These are phyloP conservation scores for Cyamopsis tetragonoloba DNA, from an alignment of 306 rosid species.

Conservation along the genomic window DNA sequence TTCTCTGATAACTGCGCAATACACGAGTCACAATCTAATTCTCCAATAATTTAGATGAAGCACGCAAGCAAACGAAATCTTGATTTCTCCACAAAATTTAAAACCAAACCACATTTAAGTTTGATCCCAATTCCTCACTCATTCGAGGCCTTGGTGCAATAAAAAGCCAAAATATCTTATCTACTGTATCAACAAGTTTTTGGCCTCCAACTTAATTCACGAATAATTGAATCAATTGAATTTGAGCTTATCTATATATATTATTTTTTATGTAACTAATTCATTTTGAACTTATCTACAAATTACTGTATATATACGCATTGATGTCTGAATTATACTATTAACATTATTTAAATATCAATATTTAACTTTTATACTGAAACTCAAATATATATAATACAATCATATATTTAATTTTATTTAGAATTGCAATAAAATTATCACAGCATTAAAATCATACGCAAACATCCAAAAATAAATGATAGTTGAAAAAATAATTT, in stretches of 20 bases:
- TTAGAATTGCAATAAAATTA: too few species aligned
- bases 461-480: too few species aligned
- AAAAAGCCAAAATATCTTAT: not conserved
- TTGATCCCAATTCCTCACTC: not conserved
- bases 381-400: not conserved
- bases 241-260: constrained; percentile 26
- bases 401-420: too few species aligned
- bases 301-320: not conserved
- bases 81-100: not conserved
- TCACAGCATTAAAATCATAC: too few species aligned
- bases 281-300: constrained; percentile 24
- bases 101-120: not conserved
- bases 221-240: constrained; percentile 28
- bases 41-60: not conserved
- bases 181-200: not conserved
- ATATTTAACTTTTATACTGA: not conserved
- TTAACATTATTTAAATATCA: not conserved
- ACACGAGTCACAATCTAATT: too few species aligned
- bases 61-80: constrained; percentile 2
- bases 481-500: too few species aligned
- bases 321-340: not conserved
- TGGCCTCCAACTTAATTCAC: not conserved
- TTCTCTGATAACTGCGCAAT: too few species aligned
- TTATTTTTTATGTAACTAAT: too few species aligned
- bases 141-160: not conserved